Evolutionary conservation across 108 stramenopile genomes (phyloP), one percentile per base, ranked within the genome.

Genomic region (Pseudonitzschia multistriata): DNA sequence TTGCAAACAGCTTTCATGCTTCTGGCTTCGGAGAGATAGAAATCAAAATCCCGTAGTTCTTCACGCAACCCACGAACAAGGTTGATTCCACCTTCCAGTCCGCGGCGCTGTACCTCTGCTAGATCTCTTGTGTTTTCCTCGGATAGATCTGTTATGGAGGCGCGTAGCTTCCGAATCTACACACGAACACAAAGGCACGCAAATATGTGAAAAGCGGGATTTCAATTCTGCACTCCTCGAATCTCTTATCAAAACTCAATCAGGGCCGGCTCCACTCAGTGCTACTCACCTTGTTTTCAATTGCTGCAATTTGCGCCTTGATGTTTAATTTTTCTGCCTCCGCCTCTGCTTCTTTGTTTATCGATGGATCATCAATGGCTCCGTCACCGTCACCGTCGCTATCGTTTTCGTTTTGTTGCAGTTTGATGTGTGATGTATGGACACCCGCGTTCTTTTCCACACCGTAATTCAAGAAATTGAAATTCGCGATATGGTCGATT

Each of bases 61-160:
- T 87, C 86, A 10, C 83, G 80, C 19, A 93, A 62, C 5, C 72
- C 71, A 19, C 82, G 73, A 1, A 88, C 86, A 39, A 90, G 62
- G 27, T 71, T 66, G 59, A 86, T 83, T 13, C 85, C 92, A 11
- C 92, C 92, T 3, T 76, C 57, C 65, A 94, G 66, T 15, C 90
- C 90, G 37, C 76, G 86, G 0, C 73, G 40, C 72, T 89, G 83
- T 14, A 94, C 88, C 57, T 89, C 89, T 24, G 67, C 64, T 59
- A 81, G 42, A 62, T 79, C 81, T 36, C 76, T 40, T 11, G 79
- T 69, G 72, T 70, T 82, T 71, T 89, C 90, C 66, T 94, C 88
- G 13, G 92, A 87, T 30, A 94, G 70, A 62, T 82, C 85, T 19
- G 88, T 66, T 47, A 94, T 91, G 0, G 88, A 87, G 1, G 81